phyloP scores from a whole-genome alignment of 305 asterid genomes.

The Ajuga reptans region DNA sequence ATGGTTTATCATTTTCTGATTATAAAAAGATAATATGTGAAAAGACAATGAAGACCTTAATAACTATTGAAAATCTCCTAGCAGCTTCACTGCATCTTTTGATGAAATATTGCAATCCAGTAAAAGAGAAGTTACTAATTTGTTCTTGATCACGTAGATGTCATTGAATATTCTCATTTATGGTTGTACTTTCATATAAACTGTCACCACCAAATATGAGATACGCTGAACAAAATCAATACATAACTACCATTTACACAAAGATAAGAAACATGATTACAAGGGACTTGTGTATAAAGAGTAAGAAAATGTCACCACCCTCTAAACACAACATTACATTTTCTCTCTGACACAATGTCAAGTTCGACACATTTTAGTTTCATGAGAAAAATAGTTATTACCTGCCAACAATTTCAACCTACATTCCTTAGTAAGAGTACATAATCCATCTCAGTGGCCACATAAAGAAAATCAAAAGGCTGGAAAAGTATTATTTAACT shows the following conservation, averaged over 20 bases:
- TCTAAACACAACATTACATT: not conserved
- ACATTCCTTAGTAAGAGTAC: not conserved
- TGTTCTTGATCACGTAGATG: not conserved
- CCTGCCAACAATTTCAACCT: constrained; percentile 3
- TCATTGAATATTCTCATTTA: not conserved
- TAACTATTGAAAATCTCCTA: not conserved
- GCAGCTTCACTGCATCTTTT: constrained; percentile 14
- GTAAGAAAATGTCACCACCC: not conserved
- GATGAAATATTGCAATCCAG: not conserved
- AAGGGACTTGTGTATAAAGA: not conserved
- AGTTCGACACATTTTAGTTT: not conserved
- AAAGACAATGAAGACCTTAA: not conserved
- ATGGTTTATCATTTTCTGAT: not conserved
- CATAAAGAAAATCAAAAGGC: not conserved
- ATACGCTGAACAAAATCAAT: constrained; percentile 1
- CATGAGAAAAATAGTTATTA: not conserved
- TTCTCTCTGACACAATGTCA: constrained; percentile 11
- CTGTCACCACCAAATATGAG: not conserved
- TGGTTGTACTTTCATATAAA: constrained; percentile 1
- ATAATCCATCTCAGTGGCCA: constrained; percentile 3
- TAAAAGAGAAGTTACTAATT: not conserved
- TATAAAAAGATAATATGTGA: not conserved
- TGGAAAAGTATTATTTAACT: constrained; percentile 5
- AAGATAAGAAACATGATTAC: not conserved
- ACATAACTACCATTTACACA: not conserved